phyloP scores from a whole-genome alignment of 345 rosid species.

The Salix exigua region DNA sequence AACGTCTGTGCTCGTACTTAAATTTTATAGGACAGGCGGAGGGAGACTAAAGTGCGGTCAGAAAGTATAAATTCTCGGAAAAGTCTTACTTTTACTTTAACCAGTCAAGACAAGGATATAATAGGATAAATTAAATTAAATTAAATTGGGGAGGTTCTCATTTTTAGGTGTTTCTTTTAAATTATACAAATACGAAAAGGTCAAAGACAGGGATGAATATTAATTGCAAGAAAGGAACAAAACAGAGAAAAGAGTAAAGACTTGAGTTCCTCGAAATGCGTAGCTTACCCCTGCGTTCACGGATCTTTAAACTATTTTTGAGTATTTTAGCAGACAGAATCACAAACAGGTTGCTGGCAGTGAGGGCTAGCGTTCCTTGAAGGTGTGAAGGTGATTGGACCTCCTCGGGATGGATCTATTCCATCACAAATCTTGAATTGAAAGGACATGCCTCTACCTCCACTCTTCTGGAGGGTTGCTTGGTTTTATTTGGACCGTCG shows the following conservation, averaged over 20 bases:
- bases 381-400: background rate
- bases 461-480: background rate
- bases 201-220: background rate
- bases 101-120: background rate
- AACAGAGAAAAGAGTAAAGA: background rate
- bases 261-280: conserved; percentile 6
- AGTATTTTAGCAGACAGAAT: background rate
- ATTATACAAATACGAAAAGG: background rate
- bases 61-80: background rate
- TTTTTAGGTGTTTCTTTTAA: background rate
- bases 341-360: background rate
- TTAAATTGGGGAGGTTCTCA: background rate
- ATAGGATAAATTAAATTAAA: background rate
- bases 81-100: background rate
- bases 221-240: background rate
- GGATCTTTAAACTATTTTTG: background rate
- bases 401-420: background rate
- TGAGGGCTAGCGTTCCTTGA: background rate
- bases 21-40: background rate
- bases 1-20: background rate
- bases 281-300: background rate
- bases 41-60: conserved; percentile 2
- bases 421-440: background rate
- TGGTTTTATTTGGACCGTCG: background rate
- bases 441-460: background rate